Percentiles rank a stretch among this genome's conserved stretches.
Conservation (phyloP, 2,329 filamentous ascomycete species). For the Acrocalymma vagum region DNA sequence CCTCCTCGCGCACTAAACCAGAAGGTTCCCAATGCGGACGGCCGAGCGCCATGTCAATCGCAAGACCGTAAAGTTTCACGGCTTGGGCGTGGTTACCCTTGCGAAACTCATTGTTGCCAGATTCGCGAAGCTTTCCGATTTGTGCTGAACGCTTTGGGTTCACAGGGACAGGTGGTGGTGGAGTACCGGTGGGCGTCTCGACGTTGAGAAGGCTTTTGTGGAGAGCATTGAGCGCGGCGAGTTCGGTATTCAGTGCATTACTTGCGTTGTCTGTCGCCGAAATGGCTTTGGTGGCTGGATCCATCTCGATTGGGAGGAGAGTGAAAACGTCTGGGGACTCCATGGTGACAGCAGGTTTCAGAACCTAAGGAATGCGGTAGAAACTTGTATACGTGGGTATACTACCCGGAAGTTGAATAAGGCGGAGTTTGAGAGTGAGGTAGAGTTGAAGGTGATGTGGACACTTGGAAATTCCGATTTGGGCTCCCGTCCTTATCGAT, state of each 20-base stretch:
- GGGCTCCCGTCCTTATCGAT: slow-evolving; percentile 23
- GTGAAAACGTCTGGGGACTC: slow-evolving; percentile 72
- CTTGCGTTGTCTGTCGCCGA: slow-evolving; percentile 52
- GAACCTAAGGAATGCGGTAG: slow-evolving; percentile 9
- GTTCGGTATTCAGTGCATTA: slow-evolving; percentile 53
- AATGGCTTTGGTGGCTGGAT: slow-evolving; percentile 83
- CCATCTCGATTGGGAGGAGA: slow-evolving; percentile 81
- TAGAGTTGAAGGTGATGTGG: slow-evolving; percentile 20
- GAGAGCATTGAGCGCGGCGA: slow-evolving; percentile 78
- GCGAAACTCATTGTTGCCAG: slow-evolving; percentile 83
- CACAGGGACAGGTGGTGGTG: slow-evolving; percentile 87
- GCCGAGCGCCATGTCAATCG: slow-evolving; percentile 84
- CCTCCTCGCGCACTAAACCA: slow-evolving; percentile 84
- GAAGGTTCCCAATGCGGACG: slow-evolving; percentile 89
- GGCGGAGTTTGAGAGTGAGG: slow-evolving; percentile 3
- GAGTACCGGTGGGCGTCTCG: slow-evolving; percentile 69
- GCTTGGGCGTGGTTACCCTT: slow-evolving; percentile 80
- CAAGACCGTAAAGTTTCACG: slow-evolving; percentile 82
- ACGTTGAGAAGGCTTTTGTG: slow-evolving; percentile 77
- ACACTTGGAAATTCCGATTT: slow-evolving; percentile 32
- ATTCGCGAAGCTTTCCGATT: slow-evolving; percentile 90
- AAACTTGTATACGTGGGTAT: slow-evolving; percentile 1
- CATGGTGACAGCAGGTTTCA: slow-evolving; percentile 27
- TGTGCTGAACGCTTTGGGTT: slow-evolving; percentile 91
- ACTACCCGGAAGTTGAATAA: slow-evolving; percentile 1